Percentiles rank a stretch among this genome's conserved stretches.
These are phyloP conservation scores for Solanum appendiculatum DNA, from an alignment of 257 asterid genomes.

Conservation along the genomic window DNA sequence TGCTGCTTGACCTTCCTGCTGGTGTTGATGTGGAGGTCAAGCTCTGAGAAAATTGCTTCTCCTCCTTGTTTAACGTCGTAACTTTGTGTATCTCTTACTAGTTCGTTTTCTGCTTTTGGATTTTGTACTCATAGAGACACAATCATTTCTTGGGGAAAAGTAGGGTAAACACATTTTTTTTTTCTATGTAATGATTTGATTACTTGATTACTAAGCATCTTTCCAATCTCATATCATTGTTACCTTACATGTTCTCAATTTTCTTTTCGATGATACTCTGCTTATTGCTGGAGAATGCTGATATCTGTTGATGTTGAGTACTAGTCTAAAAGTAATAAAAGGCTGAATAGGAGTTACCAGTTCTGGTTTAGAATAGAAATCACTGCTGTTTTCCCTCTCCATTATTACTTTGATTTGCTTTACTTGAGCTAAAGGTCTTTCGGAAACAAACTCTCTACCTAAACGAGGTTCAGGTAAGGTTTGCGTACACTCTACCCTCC, in stretches of 20 bases:
- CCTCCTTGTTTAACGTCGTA: neutral
- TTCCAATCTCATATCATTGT: neutral
- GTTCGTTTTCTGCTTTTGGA: neutral
- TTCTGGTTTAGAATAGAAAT: neutral
- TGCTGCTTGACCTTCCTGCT: constrained; percentile 95
- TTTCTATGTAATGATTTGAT: neutral
- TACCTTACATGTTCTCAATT: neutral
- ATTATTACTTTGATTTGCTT: neutral
- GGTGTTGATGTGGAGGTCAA: constrained; percentile 99
- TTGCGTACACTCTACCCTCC: neutral
- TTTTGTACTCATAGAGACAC: neutral
- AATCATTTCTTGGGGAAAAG: neutral
- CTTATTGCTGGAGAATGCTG: neutral
- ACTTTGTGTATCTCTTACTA: neutral
- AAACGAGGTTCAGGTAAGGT: neutral
- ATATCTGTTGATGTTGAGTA: neutral
- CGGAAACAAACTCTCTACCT: neutral
- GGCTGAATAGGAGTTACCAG: neutral
- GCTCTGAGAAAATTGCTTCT: constrained; percentile 32
- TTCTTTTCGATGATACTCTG: neutral
- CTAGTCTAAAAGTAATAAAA: neutral
- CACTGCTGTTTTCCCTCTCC: neutral
- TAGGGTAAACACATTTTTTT: neutral
- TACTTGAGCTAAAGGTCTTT: neutral
- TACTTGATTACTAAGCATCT: neutral